A percentile compares a stretch with the other conserved stretches of the same genome.
Conservation (phyloP, 2,329 filamentous ascomycete genomes). For the Epichloe gansuensis region DNA sequence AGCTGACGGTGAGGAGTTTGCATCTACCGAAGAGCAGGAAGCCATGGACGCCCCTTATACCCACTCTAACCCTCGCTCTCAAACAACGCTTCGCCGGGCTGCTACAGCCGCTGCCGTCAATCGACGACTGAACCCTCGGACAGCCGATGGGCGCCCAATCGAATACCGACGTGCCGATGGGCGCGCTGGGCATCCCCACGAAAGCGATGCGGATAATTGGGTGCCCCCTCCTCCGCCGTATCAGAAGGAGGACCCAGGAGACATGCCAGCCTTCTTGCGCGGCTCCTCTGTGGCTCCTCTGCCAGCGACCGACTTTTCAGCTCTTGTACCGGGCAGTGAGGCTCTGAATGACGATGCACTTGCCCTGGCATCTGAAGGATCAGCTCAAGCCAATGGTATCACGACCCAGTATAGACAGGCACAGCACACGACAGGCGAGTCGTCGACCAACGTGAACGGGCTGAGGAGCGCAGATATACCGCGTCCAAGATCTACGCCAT, state of each 20-base stretch:
- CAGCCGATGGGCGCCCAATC: slow-evolving; percentile 40
- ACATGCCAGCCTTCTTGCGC: slow-evolving; percentile 44
- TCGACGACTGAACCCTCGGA: slow-evolving; percentile 50
- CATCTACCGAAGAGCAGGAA: slow-evolving; percentile 44
- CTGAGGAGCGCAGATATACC: slow-evolving; percentile 13
- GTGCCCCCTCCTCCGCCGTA: slow-evolving; percentile 77
- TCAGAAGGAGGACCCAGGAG: slow-evolving; percentile 48
- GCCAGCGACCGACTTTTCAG: slow-evolving; percentile 13
- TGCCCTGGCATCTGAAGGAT: not conserved
- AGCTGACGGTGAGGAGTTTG: slow-evolving; percentile 30
- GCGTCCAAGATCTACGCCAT: slow-evolving; percentile 22
- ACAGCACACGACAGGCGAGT: slow-evolving; percentile 25
- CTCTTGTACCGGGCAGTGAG: slow-evolving; percentile 10
- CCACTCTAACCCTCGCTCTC: slow-evolving; percentile 59
- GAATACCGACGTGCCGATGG: slow-evolving; percentile 59
- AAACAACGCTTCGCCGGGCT: slow-evolving; percentile 57
- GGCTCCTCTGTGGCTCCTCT: slow-evolving; percentile 31
- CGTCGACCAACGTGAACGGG: slow-evolving; percentile 19
- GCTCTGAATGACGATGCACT: not conserved
- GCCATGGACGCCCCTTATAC: slow-evolving; percentile 61
- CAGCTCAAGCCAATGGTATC: slow-evolving; percentile 3
- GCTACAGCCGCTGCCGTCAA: slow-evolving; percentile 67
- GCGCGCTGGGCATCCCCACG: slow-evolving; percentile 62
- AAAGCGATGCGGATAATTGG: slow-evolving; percentile 83
- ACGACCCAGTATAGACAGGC: slow-evolving; percentile 9